Evolutionary conservation across 768 basidiomycete genomes (phyloP), one percentile per base, ranked within the genome.

Genomic region (Leccinellum luteum): DNA sequence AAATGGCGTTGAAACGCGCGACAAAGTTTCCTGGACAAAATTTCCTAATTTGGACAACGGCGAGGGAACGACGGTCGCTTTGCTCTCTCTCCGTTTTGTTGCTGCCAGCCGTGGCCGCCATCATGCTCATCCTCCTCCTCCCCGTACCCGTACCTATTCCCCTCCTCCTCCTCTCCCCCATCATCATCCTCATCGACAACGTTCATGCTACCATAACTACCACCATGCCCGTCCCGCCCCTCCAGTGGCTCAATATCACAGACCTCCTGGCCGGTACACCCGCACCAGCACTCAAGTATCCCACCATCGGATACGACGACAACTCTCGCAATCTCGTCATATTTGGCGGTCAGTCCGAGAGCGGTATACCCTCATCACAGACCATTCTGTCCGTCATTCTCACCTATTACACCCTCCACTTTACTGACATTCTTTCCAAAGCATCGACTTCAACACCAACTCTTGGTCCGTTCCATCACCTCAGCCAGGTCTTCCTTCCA

Each of bases 261-360:
- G 59, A 62, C 61, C 74, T 84, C 52, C 74, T 88, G 44, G 73
- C 72, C 30, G 87, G 88, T 31, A 69, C 85, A 1, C 55, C 81
- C 4, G 71, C 75, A 2, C 83, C 87, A 7, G 85, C 85, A 7
- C 77, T 91, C 61, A 87, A 84, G 69, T 85, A 89, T 64, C 83
- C 88, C 7, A 79, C 86, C 32, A 84, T 92, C 61, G 90, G 88
- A 14, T 79, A 76, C 66, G 72, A 76, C 64, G 72, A 69, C 62
- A 57, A 41, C 34, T 81, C 81, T 63, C 81, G 83, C 51, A 80
- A 79, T 10, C 71, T 92, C 53, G 75, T 92, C 62, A 78, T 92
- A 52, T 92, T 90, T 65, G 90, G 90, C 51, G 90, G 90, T 48
- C 80, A 89, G 72, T 87, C 89, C 5, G 76, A 81, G 55, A 81